Evolutionary conservation across 306 rosid genomes (phyloP), one percentile per base, ranked within the genome.

Genomic region (Fragaria vesca): DNA sequence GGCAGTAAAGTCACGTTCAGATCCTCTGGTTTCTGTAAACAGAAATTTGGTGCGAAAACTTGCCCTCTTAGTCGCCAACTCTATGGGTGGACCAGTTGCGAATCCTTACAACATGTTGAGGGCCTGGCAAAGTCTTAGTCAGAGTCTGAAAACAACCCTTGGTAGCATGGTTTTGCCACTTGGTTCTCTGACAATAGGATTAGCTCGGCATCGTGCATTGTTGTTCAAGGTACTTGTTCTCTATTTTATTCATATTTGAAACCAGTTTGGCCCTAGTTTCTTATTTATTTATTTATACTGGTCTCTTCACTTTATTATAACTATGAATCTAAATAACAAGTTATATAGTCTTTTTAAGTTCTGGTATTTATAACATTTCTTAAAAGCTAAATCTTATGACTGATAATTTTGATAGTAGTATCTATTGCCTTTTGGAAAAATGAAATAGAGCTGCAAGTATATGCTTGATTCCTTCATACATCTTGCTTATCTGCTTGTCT

Each of bases 121-220:
- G 84, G 87, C 87, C 80, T 95, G 99, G 97, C 77, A 69, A 89
- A 93, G 78, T 86, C 97, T 95, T 68, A 88, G 90, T 80, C 69
- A 85, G 72, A 85, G 86, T 70, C 86, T 95, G 86, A 90, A 95
- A 91, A 86, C 87, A 83, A 95, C 96, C 75, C 88, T 85, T 81
- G 97, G 97, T 57, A 93, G 99, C 84, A 87, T 91, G 93, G 88
- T 93, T 86, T 84, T 95, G 88, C 97, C 97, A 21, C 93, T 95
- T 76, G 99, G 99, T 86, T 95, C 97, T 73, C 74, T 95, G 72
- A 91, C 89, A 54, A 81, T 91, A 74, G 99, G 99, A 82, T 86
- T 95, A 90, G 97, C 97, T 69, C 92, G 99, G 67, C 99, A 95
- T 85, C 99, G 99, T 36, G 97, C 99, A 38, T 93, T 95, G 87